Evolutionary conservation across 1,284 basidiomycete genomes (phyloP), one percentile per base, ranked within the genome.

Genomic region (Apiotrichum siamense): DNA sequence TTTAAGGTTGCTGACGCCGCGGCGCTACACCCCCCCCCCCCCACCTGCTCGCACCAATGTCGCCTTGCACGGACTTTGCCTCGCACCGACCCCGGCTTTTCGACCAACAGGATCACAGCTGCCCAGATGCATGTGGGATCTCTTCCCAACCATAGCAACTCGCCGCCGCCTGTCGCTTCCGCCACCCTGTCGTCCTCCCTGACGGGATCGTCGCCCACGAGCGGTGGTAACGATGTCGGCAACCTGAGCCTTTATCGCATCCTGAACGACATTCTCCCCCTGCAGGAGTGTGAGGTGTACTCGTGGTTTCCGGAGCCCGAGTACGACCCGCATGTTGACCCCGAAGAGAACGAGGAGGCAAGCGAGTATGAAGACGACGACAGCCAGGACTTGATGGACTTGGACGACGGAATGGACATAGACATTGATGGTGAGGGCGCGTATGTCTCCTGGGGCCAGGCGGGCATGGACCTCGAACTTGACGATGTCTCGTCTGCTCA

Each of bases 241-340:
- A 57, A 57, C 44, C 52, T 50, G 4, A 57, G 49, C 20, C 80
- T 98, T 18, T 90, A 87, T 69, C 84, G 85, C 50, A 81, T 90
- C 44, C 81, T 98, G 42, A 87, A 94, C 79, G 86, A 92, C 44
- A 87, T 90, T 63, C 88, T 98, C 62, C 85, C 87, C 24, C 80
- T 98, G 29, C 77, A 83, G 36, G 91, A 97, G 57, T 97, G 90
- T 77, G 92, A 97, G 69, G 92, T 97, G 50, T 98, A 87, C 75
- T 88, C 89, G 3, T 98, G 92, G 77, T 82, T 84, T 40, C 96
- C 94, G 41, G 92, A 96, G 73, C 84, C 88, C 57, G 91, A 96
- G 64, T 87, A 87, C 37, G 96, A 98, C 76, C 94, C 94, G 0
- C 93, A 98, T 62, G 88, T 88, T 42, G 82, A 82, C 61, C 85